A percentile compares a stretch with the other conserved stretches of the same genome.
These are phyloP conservation scores for Hordeum pubiflorum DNA, from an alignment of 202 grass and related monocot genomes.

Conservation along the genomic window DNA sequence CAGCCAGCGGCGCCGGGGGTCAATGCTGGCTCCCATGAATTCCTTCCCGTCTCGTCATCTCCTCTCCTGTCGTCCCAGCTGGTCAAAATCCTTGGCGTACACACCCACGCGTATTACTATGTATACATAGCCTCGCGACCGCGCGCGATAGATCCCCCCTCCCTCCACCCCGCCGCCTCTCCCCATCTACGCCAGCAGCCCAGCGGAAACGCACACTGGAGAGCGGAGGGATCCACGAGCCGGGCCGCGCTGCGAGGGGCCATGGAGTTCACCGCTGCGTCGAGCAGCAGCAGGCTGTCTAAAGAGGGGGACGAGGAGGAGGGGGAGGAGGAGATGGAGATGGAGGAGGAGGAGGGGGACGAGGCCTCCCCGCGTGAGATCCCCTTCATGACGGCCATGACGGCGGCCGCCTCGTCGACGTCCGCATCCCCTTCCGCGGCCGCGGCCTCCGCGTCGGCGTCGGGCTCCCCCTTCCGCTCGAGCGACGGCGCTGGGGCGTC, in stretches of 20 bases:
- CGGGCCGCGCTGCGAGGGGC: background rate
- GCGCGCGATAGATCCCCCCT: conserved; percentile 39
- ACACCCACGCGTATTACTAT: background rate
- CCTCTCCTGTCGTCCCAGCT: conserved; percentile 15
- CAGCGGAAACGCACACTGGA: background rate
- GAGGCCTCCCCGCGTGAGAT: conserved; percentile 39
- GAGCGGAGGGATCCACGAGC: background rate
- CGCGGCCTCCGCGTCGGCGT: conserved; percentile 31
- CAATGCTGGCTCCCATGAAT: conserved; percentile 27
- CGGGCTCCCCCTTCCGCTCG: conserved; percentile 33
- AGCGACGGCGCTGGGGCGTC: conserved; percentile 42
- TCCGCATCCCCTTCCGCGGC: conserved; percentile 25
- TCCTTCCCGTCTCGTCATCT: conserved; percentile 1
- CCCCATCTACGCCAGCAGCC: background rate
- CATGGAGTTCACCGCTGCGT: conserved; percentile 34
- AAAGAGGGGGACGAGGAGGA: conserved; percentile 30
- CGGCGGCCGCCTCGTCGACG: background rate
- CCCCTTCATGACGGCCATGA: conserved; percentile 34
- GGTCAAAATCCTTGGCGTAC: conserved; percentile 28
- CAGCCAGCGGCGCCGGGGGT: conserved; percentile 5
- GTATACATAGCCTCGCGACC: background rate
- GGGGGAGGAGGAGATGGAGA: background rate
- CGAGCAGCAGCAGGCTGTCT: conserved; percentile 33
- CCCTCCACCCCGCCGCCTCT: conserved; percentile 10
- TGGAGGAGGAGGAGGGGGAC: background rate